Conservation (phyloP, 2,329 filamentous ascomycete species). For the Fusarium nurragi region DNA sequence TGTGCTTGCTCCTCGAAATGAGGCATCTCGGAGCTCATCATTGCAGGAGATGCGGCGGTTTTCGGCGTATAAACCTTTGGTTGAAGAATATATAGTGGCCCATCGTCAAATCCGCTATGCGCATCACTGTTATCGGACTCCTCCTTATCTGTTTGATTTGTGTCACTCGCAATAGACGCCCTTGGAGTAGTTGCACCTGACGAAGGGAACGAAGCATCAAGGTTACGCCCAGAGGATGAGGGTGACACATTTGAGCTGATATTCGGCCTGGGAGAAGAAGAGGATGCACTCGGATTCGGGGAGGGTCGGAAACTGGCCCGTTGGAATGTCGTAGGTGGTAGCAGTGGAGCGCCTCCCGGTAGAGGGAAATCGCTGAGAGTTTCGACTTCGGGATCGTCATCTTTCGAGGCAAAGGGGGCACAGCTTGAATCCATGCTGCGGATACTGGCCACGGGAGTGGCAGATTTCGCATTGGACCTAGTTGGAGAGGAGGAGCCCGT, state of each 20-base stretch:
- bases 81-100: slow-evolving; percentile 63
- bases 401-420: slow-evolving; percentile 15
- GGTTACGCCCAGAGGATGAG: slow-evolving; percentile 24
- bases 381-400: slow-evolving; percentile 33
- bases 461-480: slow-evolving; percentile 19
- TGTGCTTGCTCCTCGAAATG: slow-evolving; percentile 19
- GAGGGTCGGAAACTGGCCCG: slow-evolving; percentile 26
- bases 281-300: slow-evolving; percentile 18
- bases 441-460: slow-evolving; percentile 34
- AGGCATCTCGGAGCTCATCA: slow-evolving; percentile 43
- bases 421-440: slow-evolving; percentile 27
- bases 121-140: slow-evolving; percentile 24
- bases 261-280: slow-evolving; percentile 18
- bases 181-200: slow-evolving; percentile 22
- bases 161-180: slow-evolving; percentile 13
- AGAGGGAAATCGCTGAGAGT: slow-evolving; percentile 44
- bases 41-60: slow-evolving; percentile 58
- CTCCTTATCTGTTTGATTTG: slow-evolving; percentile 8
- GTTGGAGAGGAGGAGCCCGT: slow-evolving; percentile 10
- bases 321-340: slow-evolving; percentile 39
- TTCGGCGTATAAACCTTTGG: slow-evolving; percentile 67
- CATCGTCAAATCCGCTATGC: slow-evolving; percentile 44
- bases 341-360: slow-evolving; percentile 39
- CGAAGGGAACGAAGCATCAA: slow-evolving; percentile 7
- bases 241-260: slow-evolving; percentile 20